Conservation (phyloP, 2,329 filamentous ascomycete species). For the Aspergillus sp. region DNA sequence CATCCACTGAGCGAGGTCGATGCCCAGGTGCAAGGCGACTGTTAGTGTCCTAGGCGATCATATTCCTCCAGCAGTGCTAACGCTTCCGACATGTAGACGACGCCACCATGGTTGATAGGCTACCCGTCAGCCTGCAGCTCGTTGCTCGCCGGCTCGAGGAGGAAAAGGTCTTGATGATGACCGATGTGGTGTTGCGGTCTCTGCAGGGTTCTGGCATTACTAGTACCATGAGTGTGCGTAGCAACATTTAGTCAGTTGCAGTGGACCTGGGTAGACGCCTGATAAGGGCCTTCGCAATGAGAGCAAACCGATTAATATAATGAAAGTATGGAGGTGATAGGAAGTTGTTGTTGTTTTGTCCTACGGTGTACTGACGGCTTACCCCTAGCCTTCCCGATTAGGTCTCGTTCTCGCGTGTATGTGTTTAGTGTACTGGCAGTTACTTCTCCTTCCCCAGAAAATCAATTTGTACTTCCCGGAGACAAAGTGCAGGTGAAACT, state of each 20-base stretch:
- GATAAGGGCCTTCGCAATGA: too few relatives aligned
- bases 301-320: too few relatives aligned
- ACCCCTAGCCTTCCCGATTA: too few relatives aligned
- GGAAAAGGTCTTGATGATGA: slow-evolving; percentile 29
- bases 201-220: slow-evolving; percentile 7
- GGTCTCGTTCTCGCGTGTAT: too few relatives aligned
- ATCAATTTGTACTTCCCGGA: too few relatives aligned
- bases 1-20: slow-evolving; percentile 6
- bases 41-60: slow-evolving; percentile 4
- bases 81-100: slow-evolving; percentile 1
- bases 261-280: too few relatives aligned
- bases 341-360: too few relatives aligned
- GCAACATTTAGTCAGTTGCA: neutral
- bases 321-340: too few relatives aligned
- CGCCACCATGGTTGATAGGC: slow-evolving; percentile 8
- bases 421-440: too few relatives aligned
- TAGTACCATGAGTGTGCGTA: neutral
- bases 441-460: too few relatives aligned
- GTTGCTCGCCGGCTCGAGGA: slow-evolving; percentile 23
- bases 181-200: slow-evolving; percentile 24
- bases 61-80: neutral
- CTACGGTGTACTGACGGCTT: too few relatives aligned
- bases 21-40: slow-evolving; percentile 4
- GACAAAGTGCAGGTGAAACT: too few relatives aligned
- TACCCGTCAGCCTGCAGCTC: slow-evolving; percentile 22